A percentile compares a stretch with the other conserved stretches of the same genome.
Evolutionary conservation across 2,329 filamentous ascomycete genomes (phyloP).

Genomic region (Piedraia hortae): DNA sequence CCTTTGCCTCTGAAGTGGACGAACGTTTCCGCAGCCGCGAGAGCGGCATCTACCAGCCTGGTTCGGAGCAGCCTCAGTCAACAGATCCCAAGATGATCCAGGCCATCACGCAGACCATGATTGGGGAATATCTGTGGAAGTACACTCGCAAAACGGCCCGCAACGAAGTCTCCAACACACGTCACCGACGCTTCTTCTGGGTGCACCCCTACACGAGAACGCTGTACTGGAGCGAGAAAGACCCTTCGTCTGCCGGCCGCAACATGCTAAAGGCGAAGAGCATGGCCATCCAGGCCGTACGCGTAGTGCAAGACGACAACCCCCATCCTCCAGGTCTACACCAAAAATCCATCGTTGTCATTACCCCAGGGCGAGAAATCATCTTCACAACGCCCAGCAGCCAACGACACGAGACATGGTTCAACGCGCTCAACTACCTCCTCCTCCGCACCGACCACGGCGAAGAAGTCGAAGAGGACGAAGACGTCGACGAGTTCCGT

Average conservation of each 20-base stretch:
- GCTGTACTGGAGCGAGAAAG: slow-evolving; percentile 82
- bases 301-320: slow-evolving; percentile 82
- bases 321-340: slow-evolving; percentile 84
- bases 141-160: slow-evolving; percentile 90
- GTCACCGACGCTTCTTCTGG: slow-evolving; percentile 95
- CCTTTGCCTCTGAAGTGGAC: slow-evolving; percentile 84
- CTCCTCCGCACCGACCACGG: slow-evolving; percentile 42
- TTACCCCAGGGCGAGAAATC: slow-evolving; percentile 66
- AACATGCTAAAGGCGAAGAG: slow-evolving; percentile 61
- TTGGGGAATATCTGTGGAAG: slow-evolving; percentile 96
- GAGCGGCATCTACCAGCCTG: slow-evolving; percentile 25
- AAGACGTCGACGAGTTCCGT: slow-evolving; percentile 54
- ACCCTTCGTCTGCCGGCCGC: slow-evolving; percentile 55
- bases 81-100: slow-evolving; percentile 97
- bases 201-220: slow-evolving; percentile 93
- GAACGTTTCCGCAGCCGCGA: slow-evolving; percentile 47
- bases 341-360: slow-evolving; percentile 71
- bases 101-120: slow-evolving; percentile 98
- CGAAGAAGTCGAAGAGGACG: slow-evolving; percentile 21
- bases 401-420: slow-evolving; percentile 93
- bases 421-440: slow-evolving; percentile 84
- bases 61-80: slow-evolving; percentile 32
- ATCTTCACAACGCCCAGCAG: slow-evolving; percentile 88
- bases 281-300: slow-evolving; percentile 74
- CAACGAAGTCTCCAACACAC: slow-evolving; percentile 61